These are phyloP conservation scores for Wickerhamomyces queroliae DNA, from an alignment of 805 yeast species.

Conservation along the genomic window DNA sequence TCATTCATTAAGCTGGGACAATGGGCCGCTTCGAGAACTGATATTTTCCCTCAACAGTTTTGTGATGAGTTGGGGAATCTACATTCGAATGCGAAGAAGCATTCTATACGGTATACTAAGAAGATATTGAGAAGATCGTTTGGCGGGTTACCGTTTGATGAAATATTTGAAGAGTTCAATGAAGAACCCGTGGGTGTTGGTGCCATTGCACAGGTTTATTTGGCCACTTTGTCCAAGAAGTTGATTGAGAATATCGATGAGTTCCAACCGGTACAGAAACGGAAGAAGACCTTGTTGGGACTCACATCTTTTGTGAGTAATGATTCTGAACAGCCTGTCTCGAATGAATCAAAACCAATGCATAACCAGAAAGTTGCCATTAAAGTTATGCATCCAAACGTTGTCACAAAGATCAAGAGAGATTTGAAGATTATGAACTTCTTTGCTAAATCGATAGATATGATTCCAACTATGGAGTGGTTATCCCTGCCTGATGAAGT, in stretches of 20 bases:
- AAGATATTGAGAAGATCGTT: conserved; percentile 54
- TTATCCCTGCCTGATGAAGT: conserved; percentile 92
- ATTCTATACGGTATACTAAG: conserved; percentile 57
- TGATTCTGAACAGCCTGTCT: conserved; percentile 4
- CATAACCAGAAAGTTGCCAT: conserved; percentile 70
- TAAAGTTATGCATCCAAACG: conserved; percentile 89
- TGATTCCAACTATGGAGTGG: conserved; percentile 96
- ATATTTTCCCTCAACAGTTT: conserved; percentile 74
- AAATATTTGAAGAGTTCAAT: conserved; percentile 74
- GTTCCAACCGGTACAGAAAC: conserved; percentile 15
- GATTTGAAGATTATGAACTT: conserved; percentile 81
- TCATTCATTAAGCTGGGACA: conserved; percentile 90
- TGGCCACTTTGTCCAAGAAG: conserved; percentile 53
- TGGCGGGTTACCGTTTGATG: conserved; percentile 46
- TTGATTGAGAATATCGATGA: conserved; percentile 33
- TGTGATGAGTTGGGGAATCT: conserved; percentile 71
- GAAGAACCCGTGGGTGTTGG: conserved; percentile 90
- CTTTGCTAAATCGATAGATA: conserved; percentile 66
- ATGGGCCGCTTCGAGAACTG: conserved; percentile 98
- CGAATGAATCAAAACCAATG: too few relatives aligned
- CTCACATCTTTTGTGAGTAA: conserved; percentile 3
- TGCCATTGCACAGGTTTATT: conserved; percentile 94
- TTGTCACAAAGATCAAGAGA: conserved; percentile 62
- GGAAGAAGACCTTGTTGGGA: conserved; percentile 15
- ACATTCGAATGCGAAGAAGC: conserved; percentile 81